Conservation (phyloP, 441 rosid species). For the Syzygium syzygioides region DNA sequence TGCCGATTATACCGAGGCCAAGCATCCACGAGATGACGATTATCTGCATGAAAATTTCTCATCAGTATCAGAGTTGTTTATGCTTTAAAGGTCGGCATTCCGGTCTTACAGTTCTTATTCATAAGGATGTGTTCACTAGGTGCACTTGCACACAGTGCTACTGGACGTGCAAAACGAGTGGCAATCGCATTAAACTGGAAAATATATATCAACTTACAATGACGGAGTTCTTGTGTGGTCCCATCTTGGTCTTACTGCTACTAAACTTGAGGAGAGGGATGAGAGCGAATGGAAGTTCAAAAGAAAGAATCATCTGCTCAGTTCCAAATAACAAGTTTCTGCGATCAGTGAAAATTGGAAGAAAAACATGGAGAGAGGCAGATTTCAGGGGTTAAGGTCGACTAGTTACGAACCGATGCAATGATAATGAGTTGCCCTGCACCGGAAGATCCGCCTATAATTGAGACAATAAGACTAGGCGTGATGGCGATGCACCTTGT, state of each 20-base stretch:
- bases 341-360: not conserved
- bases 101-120: not conserved
- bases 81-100: not conserved
- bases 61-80: not conserved
- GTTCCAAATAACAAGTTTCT: not conserved
- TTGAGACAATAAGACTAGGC: conserved; percentile 52
- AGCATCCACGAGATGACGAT: conserved; percentile 57
- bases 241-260: conserved; percentile 63
- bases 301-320: conserved; percentile 63
- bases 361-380: not conserved
- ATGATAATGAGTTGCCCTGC: conserved; percentile 55
- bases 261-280: conserved; percentile 80
- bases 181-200: not conserved
- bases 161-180: not conserved
- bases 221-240: conserved; percentile 61
- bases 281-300: conserved; percentile 68
- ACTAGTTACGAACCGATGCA: conserved; percentile 33
- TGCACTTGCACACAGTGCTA: not conserved
- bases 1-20: conserved; percentile 46
- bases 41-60: conserved; percentile 25
- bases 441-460: conserved; percentile 53
- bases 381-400: not conserved
- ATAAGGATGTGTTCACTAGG: not conserved
- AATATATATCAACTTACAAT: conserved; percentile 22
- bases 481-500: conserved; percentile 58